A percentile compares a stretch with the other conserved stretches of the same genome.
These are phyloP conservation scores for Coemansia reversa DNA, from an alignment of 192 early-diverging fungal species.

Conservation along the genomic window DNA sequence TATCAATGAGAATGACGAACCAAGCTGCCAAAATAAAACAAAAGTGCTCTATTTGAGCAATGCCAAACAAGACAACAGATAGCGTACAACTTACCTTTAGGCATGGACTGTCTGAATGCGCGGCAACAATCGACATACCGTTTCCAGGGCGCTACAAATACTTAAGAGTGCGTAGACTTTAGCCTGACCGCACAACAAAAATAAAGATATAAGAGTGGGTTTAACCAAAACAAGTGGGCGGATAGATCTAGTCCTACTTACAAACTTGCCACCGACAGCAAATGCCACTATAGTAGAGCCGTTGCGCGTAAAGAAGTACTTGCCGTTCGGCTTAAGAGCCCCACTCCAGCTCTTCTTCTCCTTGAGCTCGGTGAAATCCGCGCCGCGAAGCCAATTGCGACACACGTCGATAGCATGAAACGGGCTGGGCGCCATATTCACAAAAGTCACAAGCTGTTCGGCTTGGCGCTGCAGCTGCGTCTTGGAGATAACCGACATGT, in stretches of 20 bases:
- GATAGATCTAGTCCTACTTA: conserved; percentile 15
- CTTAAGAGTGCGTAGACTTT: too few relatives aligned
- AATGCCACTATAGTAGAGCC: conserved; percentile 85
- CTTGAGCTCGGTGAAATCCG: conserved; percentile 84
- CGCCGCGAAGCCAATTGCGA: conserved; percentile 64
- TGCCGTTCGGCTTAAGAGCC: conserved; percentile 70
- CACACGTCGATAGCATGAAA: conserved; percentile 94
- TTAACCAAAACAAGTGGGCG: background rate
- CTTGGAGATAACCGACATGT: conserved; percentile 44
- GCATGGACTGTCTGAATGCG: conserved; percentile 97
- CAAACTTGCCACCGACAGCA: conserved; percentile 86
- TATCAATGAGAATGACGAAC: too few relatives aligned
- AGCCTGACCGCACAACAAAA: background rate
- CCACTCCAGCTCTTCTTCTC: conserved; percentile 85
- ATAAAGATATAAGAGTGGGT: background rate
- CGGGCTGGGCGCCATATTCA: conserved; percentile 90
- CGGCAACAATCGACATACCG: conserved; percentile 88
- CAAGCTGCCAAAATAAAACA: background rate
- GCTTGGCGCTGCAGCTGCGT: conserved; percentile 54
- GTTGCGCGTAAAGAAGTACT: conserved; percentile 98
- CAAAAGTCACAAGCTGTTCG: conserved; percentile 76
- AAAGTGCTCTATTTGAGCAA: background rate
- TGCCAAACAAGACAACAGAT: background rate
- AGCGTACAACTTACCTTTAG: conserved; percentile 56
- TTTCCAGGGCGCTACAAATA: conserved; percentile 64